Evolutionary conservation across 2,329 filamentous ascomycete genomes (phyloP).

Genomic region (Fusarium palustre): DNA sequence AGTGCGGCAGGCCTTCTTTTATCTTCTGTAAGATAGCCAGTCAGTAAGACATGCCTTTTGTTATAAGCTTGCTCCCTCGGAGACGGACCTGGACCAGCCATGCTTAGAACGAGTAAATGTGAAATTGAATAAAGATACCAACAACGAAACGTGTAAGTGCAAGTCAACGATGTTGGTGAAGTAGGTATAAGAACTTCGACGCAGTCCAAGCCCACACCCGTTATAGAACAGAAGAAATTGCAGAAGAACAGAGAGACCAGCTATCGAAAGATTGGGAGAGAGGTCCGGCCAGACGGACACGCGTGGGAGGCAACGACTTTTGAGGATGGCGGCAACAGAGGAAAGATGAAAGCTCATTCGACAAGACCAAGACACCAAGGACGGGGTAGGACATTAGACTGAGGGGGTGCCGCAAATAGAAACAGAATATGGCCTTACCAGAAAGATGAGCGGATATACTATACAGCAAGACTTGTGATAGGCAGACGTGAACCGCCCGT

Average conservation of each 20-base stretch:
- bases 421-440: slow-evolving; percentile 46
- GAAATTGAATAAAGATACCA: slow-evolving; percentile 22
- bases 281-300: slow-evolving; percentile 50
- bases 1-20: slow-evolving; percentile 68
- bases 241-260: slow-evolving; percentile 64
- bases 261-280: slow-evolving; percentile 61
- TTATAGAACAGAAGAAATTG: slow-evolving; percentile 52
- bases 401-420: slow-evolving; percentile 44
- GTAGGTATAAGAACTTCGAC: slow-evolving; percentile 44
- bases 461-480: slow-evolving; percentile 45
- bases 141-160: slow-evolving; percentile 26
- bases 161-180: slow-evolving; percentile 14
- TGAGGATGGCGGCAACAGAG: slow-evolving; percentile 55
- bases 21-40: slow-evolving; percentile 56
- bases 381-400: slow-evolving; percentile 47
- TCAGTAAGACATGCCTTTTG: slow-evolving; percentile 38
- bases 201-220: slow-evolving; percentile 44
- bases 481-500: slow-evolving; percentile 43
- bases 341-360: slow-evolving; percentile 50
- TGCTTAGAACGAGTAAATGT: slow-evolving; percentile 44
- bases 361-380: slow-evolving; percentile 52
- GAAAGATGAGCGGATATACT: slow-evolving; percentile 39
- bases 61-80: background rate
- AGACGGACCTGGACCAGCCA: slow-evolving; percentile 57
- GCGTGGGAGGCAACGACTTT: slow-evolving; percentile 63